phyloP scores from a whole-genome alignment of 2,329 filamentous ascomycete genomes.

The Ramularia collo-cygni region DNA sequence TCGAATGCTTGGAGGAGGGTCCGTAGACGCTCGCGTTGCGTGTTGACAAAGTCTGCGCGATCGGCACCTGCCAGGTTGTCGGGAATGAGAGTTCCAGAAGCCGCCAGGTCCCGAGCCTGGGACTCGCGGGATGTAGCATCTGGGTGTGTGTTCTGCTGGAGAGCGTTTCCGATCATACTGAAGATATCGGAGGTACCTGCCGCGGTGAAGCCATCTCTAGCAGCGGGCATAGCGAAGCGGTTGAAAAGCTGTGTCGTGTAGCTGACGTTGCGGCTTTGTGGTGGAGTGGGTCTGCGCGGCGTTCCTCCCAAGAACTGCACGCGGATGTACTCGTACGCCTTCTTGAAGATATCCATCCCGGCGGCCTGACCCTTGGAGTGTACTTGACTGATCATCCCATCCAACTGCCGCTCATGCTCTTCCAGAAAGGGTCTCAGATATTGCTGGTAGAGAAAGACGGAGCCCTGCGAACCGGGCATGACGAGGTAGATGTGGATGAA shows the following conservation, averaged over 20 bases:
- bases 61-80: slow-evolving; percentile 62
- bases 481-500: slow-evolving; percentile 88
- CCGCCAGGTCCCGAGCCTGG: slow-evolving; percentile 46
- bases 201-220: slow-evolving; percentile 46
- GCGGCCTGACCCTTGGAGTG: slow-evolving; percentile 73
- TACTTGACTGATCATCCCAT: slow-evolving; percentile 74
- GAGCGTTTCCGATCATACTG: slow-evolving; percentile 65
- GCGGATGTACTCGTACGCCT: slow-evolving; percentile 51
- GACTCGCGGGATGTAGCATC: slow-evolving; percentile 33
- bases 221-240: slow-evolving; percentile 74
- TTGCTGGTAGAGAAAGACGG: slow-evolving; percentile 73
- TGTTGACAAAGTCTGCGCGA: slow-evolving; percentile 64
- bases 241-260: slow-evolving; percentile 81
- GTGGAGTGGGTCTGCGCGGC: slow-evolving; percentile 47
- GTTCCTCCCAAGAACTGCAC: slow-evolving; percentile 74
- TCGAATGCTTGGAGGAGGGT: slow-evolving; percentile 72
- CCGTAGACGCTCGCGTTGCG: slow-evolving; percentile 70
- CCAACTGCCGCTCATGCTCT: slow-evolving; percentile 81
- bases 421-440: slow-evolving; percentile 83
- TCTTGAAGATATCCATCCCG: slow-evolving; percentile 55
- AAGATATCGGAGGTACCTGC: slow-evolving; percentile 62
- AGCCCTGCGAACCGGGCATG: slow-evolving; percentile 94
- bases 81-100: slow-evolving; percentile 62
- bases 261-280: slow-evolving; percentile 39
- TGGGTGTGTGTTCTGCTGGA: slow-evolving; percentile 45